Evolutionary conservation across 2,329 filamentous ascomycete genomes (phyloP).

Genomic region (Clonostachys chloroleuca): DNA sequence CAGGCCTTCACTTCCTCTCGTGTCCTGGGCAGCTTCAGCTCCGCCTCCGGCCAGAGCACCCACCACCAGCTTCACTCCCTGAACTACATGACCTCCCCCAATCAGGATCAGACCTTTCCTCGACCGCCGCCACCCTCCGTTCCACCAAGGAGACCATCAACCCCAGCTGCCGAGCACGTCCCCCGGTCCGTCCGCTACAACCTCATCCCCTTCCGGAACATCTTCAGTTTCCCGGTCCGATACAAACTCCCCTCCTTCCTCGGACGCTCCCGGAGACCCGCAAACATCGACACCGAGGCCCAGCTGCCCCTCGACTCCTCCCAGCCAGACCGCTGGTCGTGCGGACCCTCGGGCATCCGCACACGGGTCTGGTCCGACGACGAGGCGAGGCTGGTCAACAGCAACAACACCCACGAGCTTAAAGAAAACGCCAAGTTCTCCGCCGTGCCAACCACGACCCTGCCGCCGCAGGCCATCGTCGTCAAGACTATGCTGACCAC

Average conservation of each 20-base stretch:
- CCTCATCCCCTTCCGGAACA: conserved; percentile 14
- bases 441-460: conserved; percentile 1
- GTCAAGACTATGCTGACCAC: conserved; percentile 16
- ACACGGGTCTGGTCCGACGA: conserved; percentile 20
- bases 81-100: conserved; percentile 1
- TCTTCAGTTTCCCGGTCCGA: conserved; percentile 21
- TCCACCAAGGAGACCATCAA: not conserved
- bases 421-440: not conserved
- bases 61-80: conserved; percentile 1
- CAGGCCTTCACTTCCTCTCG: conserved; percentile 10
- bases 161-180: not conserved
- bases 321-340: not conserved
- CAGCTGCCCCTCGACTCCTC: not conserved
- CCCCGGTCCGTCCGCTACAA: not conserved
- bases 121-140: conserved; percentile 2
- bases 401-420: not conserved
- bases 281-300: not conserved
- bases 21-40: conserved; percentile 8
- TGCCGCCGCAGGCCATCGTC: conserved; percentile 9
- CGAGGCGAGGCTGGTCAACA: not conserved
- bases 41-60: conserved; percentile 5
- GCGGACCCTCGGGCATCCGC: conserved; percentile 6
- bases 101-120: conserved; percentile 2
- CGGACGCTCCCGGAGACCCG: not conserved
- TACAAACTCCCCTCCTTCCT: conserved; percentile 11